phyloP scores from a whole-genome alignment of 148 eudicot species.

The Drosera capensis region DNA sequence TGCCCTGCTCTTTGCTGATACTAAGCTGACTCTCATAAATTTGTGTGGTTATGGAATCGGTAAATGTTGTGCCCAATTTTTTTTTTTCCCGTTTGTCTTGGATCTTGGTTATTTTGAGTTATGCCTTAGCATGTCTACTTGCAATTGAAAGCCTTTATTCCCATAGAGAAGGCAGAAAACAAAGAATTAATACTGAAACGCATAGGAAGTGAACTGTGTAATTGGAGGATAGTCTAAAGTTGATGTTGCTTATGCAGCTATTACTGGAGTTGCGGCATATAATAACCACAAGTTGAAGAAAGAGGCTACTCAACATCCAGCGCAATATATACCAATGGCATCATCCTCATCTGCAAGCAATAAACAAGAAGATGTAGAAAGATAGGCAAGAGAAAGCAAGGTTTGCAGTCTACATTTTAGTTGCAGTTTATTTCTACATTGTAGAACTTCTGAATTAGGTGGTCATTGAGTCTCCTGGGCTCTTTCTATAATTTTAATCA shows the following conservation, averaged over 20 bases:
- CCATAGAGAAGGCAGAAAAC: not conserved
- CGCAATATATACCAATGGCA: conserved; percentile 35
- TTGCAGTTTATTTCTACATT: too few species aligned
- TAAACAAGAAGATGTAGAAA: too few species aligned
- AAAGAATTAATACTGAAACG: too few species aligned
- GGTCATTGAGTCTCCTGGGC: too few species aligned
- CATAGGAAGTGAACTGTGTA: too few species aligned
- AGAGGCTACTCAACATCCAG: conserved; percentile 37
- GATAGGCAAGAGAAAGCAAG: too few species aligned
- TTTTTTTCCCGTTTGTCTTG: not conserved
- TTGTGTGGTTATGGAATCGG: conserved; percentile 91
- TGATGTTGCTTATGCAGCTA: conserved; percentile 47
- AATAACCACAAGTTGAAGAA: conserved; percentile 79
- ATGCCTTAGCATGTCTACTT: not conserved
- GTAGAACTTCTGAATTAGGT: too few species aligned
- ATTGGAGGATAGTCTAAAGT: conserved; percentile 1
- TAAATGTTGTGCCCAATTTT: conserved; percentile 14
- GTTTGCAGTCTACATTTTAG: too few species aligned
- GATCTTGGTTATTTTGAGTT: not conserved
- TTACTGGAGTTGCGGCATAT: conserved; percentile 89
- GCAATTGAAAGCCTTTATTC: too few species aligned
- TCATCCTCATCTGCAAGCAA: too few species aligned
- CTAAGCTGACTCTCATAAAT: conserved; percentile 75
- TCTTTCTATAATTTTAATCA: too few species aligned
- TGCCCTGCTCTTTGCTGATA: conserved; percentile 90